Evolutionary conservation across 2,329 filamentous ascomycete genomes (phyloP), one percentile per base, ranked within the genome.

Genomic region (Ophiocordyceps robertsii): DNA sequence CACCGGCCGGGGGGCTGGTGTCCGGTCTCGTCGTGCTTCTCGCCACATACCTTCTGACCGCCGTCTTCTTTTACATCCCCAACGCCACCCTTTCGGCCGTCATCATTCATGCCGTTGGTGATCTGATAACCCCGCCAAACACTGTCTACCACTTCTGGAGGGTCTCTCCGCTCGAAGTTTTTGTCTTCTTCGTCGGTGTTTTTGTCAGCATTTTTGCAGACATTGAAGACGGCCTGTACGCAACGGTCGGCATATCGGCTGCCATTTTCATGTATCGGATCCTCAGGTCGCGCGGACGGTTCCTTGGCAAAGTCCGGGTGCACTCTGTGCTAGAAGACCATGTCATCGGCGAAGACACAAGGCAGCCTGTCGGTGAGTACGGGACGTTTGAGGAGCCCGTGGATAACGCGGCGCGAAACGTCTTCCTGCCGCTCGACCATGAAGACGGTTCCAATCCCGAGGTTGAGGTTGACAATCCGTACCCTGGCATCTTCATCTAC

Each of bases 121-220:
- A 96, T 58, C 67, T 98, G 43, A 85, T 96, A 58, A 94, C 89
- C 0, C 80, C 87, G 0, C 90, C 90, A 5, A 88, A 94, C 58
- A 89, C 84, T 0, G 74, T 96, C 12, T 95, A 95, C 61, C 84
- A 92, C 54, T 98, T 96, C 66, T 98, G 90, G 90, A 77, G 80
- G 36, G 85, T 95, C 6, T 92, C 87, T 0, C 92, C 92, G 0
- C 58, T 95, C 2, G 92, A 98, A 58, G 84, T 93, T 0, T 53
- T 92, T 39, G 88, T 96, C 57, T 98, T 95, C 71, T 90, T 96
- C 53, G 75, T 85, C 12, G 92, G 92, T 61, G 89, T 98, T 1
- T 64, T 95, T 29, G 84, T 95, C 40, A 94, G 88, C 0, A 64
- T 98, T 37, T 95, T 98, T 65, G 73, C 78, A 4, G 80, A 73